Base-by-base conservation (phyloP, 108 stramenopile genomes). In the Stephanodiscus triporus region DNA sequence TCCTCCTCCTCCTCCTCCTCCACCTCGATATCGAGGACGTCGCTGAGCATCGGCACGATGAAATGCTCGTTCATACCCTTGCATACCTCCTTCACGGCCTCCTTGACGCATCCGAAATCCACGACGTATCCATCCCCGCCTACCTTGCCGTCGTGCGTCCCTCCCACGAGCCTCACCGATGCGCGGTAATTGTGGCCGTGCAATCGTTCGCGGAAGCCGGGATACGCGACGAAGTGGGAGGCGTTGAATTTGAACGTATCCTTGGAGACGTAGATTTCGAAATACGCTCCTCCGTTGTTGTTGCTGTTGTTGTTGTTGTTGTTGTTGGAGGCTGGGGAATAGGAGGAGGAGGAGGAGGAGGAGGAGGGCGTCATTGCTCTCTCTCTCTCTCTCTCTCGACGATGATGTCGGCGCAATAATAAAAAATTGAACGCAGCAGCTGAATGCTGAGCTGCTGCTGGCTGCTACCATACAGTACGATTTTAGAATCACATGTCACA, bases 201-300 rank as follows among this genome's bases (percentile, higher is more conserved):
- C 8, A 98, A 72, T 22, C 95, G 78, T 83, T 98, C 97, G 11
- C 97, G 87, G 73, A 91, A 98, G 17, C 95, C 95, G 27, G 87
- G 67, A 81, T 86, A 98, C 3, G 95, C 95, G 9, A 98, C 96
- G 73, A 98, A 98, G 72, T 98, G 97, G 19, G 97, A 94, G 17
- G 95, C 96, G 85, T 96, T 94, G 88, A 98, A 98, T 82, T 98
- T 98, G 86, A 98, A 97, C 48, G 92, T 89, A 45, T 96, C 92
- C 75, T 95, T 96, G 23, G 82, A 79, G 38, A 95, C 90, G 60
- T 69, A 77, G 0, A 97, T 89, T 78, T 93, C 89, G 71, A 91
- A 92, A n/a, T n/a, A n/a, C n/a, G n/a, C n/a, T n/a, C n/a, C n/a
- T n/a, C n/a, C n/a, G n/a, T n/a, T 34, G 17, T 6, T 57, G n/a